phyloP scores from a whole-genome alignment of 805 yeast species.

The Maudiozyma barnettii region DNA sequence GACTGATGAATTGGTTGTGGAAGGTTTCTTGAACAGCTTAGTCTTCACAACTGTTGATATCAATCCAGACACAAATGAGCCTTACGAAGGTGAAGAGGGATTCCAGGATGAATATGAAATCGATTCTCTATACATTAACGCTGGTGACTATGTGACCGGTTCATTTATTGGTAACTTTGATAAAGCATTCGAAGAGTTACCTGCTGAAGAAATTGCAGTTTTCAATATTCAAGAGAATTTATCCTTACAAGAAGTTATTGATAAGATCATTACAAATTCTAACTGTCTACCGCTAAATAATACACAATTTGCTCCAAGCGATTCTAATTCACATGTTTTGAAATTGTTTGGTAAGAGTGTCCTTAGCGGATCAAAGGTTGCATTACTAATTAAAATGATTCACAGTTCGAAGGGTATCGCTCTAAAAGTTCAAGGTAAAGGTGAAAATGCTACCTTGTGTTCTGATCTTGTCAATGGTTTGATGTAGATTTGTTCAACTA shows the following conservation, averaged over 20 bases:
- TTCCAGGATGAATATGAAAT: constrained; percentile 89
- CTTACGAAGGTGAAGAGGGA: constrained; percentile 67
- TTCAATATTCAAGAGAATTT: constrained; percentile 47
- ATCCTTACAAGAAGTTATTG: constrained; percentile 47
- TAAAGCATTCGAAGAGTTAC: constrained; percentile 62
- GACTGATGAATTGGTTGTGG: constrained; percentile 36
- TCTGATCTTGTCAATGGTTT: constrained; percentile 23
- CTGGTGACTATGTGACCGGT: constrained; percentile 79
- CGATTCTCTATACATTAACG: constrained; percentile 57
- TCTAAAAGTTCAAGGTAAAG: constrained; percentile 51
- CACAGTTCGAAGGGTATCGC: constrained; percentile 39
- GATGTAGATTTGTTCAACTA: constrained; percentile 9
- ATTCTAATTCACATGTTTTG: constrained; percentile 52
- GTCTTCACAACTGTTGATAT: constrained; percentile 72
- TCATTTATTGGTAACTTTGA: constrained; percentile 71
- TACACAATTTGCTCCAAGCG: constrained; percentile 51
- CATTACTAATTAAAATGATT: constrained; percentile 47
- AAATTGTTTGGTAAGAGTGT: constrained; percentile 74
- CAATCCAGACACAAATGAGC: constrained; percentile 59
- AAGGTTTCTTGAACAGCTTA: constrained; percentile 54
- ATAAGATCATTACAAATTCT: constrained; percentile 42
- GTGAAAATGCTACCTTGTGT: constrained; percentile 35
- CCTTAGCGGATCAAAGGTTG: constrained; percentile 31
- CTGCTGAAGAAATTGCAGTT: constrained; percentile 53
- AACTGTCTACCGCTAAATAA: constrained; percentile 69